Evolutionary conservation across 2,329 filamentous ascomycete genomes (phyloP), one percentile per base, ranked within the genome.

Genomic region (Gnomoniopsis smithogilvyi): DNA sequence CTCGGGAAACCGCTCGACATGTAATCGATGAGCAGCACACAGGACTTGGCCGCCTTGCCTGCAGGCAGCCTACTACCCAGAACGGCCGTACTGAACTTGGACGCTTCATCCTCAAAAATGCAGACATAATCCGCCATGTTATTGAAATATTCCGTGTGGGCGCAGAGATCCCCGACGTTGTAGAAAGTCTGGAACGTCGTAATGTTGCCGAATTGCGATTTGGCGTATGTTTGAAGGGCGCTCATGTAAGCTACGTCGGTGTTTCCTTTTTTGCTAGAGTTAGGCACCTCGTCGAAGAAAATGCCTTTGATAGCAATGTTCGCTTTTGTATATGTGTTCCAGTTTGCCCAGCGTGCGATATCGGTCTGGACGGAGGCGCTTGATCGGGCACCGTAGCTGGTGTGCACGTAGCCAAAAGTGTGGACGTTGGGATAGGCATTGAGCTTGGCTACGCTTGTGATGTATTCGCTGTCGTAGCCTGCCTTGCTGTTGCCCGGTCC

Each of bases 261-360:
- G 62, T 22, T 17, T 59, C 1, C 51, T 61, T 41, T 57, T 63
- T n/a, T 56, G 62, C 19, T 14, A 21, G 8, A 54, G 24, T 43
- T 43, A 15, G 14, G 56, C 47, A 2, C 58, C 68, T 63, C 54
- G 47, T 63, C 61, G 43, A 63, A 63, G 51, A 61, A 63, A 24
- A 63, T 56, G 2, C 61, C 61, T 6, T 54, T 51, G 15, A 63
- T 17, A 3, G 54, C 47, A 33, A 63, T 58, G 43, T 63, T 52
- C 15, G 22, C 45, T 2, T 7, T 19, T 17, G 38, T 21, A 19
- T 60, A 53, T 17, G 55, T 36, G 43, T 52, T 58, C 58, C 58
- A 57, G 6, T n/a, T 38, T n/a, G 41, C 48, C 58, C 61, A 63
- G 24, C 50, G 26, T 12, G 33, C n/a, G 22, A 60, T 36, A 26